Base-by-base conservation (phyloP, 768 basidiomycete species). In the Sarcodon sp. region DNA sequence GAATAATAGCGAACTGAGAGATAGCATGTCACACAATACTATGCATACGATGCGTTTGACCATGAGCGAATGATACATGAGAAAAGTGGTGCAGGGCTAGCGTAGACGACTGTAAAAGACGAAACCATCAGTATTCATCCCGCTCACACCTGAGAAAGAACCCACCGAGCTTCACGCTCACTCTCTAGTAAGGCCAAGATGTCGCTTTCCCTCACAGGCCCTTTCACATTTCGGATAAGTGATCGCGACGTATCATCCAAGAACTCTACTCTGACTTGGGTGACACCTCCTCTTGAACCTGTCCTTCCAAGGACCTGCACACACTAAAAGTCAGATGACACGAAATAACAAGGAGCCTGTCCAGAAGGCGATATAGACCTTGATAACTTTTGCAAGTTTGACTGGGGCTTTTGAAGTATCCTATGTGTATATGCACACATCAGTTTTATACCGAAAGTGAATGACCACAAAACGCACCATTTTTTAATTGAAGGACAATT, bases 161-260 rank as follows among this genome's bases (percentile, higher is more conserved):
- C 90, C 59, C 61, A 96, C 96, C 96, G 89, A 60, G 96, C 96
- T 75, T 99, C 96, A 70, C 96, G 89, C 71, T 99, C 96, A 65
- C 86, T 87, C 76, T 99, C 96, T 62, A 98, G 74, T 55, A 99
- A 74, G 57, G 93, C 91, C 53, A 99, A 76, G 62, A 98, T 96
- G 66, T 99, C 96, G 67, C 92, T 79, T 69, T 91, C 86, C 54
- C 89, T 74, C 51, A 98, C 93, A 52, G 96, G 94, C 0, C 96
- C 96, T 70, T 98, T 98, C 57, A 98, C 94, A 72, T 99, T 99
- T 47, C 94, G 88, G 69, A 97, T 94, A 68, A 99, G 96, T 56
- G 88, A 85, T 59, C 94, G 87, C 55, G 82, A 79, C 48, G 87
- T 80, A 66, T 98, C 93, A 66, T 98, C 94, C 86, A 98, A 83